These are phyloP conservation scores for Aspergillus phoenicis DNA, from an alignment of 2,329 filamentous ascomycete genomes.

Conservation along the genomic window DNA sequence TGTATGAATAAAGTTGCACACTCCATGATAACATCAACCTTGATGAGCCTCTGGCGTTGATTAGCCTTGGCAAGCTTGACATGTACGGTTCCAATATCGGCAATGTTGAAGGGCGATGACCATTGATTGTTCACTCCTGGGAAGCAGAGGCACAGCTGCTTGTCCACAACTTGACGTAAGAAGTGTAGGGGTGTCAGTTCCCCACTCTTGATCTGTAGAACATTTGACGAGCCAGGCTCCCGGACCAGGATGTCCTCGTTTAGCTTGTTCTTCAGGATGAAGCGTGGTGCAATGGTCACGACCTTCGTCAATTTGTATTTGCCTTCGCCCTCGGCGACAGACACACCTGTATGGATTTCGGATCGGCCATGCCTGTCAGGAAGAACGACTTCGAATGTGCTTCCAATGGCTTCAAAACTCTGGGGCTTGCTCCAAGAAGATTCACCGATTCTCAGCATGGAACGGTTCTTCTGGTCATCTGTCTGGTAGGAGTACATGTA, in stretches of 20 bases:
- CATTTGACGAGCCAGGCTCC: slow-evolving; percentile 86
- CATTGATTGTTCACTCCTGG: slow-evolving; percentile 94
- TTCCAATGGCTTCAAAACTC: slow-evolving; percentile 96
- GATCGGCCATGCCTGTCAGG: slow-evolving; percentile 69
- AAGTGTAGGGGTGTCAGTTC: slow-evolving; percentile 86
- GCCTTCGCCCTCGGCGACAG: slow-evolving; percentile 84
- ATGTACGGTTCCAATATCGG: slow-evolving; percentile 87
- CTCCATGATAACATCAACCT: slow-evolving; percentile 89
- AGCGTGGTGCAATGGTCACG: slow-evolving; percentile 87
- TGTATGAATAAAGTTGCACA: slow-evolving; percentile 91
- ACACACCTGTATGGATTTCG: slow-evolving; percentile 90
- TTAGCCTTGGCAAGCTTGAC: slow-evolving; percentile 91
- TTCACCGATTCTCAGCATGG: slow-evolving; percentile 81
- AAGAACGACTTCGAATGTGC: slow-evolving; percentile 83
- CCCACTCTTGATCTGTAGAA: slow-evolving; percentile 75
- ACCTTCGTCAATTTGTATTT: slow-evolving; percentile 99
- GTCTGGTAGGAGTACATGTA: slow-evolving; percentile 95
- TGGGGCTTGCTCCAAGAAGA: slow-evolving; percentile 97
- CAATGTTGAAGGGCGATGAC: slow-evolving; percentile 97
- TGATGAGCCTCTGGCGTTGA: slow-evolving; percentile 83
- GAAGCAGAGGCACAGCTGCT: slow-evolving; percentile 91
- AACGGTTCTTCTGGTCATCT: slow-evolving; percentile 89
- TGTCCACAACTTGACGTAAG: slow-evolving; percentile 77
- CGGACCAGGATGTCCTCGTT: slow-evolving; percentile 85
- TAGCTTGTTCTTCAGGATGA: slow-evolving; percentile 91